These are phyloP conservation scores for Lithohypha guttulata DNA, from an alignment of 2,329 filamentous ascomycete species.

Conservation along the genomic window DNA sequence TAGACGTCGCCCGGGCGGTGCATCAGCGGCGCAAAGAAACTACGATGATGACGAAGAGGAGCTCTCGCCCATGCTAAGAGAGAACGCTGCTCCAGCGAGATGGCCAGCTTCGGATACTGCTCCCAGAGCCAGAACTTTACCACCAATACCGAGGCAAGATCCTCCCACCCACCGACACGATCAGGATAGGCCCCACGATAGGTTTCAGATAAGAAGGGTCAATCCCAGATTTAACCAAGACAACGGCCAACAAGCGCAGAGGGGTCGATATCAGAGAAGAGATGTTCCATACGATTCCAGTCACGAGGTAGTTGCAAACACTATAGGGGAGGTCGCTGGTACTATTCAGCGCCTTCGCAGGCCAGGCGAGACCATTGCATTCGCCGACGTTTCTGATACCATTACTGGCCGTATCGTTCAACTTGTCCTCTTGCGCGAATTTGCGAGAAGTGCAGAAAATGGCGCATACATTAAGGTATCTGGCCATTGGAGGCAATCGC, in stretches of 20 bases:
- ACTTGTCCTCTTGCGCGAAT: too few relatives aligned
- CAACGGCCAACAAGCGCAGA: background rate
- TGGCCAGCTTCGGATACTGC: slow-evolving; percentile 10
- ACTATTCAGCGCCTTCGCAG: too few relatives aligned
- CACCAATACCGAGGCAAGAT: slow-evolving; percentile 10
- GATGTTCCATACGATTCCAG: too few relatives aligned
- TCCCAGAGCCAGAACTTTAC: slow-evolving; percentile 19
- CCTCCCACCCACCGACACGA: background rate
- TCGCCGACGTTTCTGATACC: too few relatives aligned
- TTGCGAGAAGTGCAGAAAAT: too few relatives aligned
- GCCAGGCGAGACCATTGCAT: too few relatives aligned
- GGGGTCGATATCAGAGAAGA: background rate
- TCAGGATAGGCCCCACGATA: background rate
- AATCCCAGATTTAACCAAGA: background rate
- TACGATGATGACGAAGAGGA: slow-evolving; percentile 7
- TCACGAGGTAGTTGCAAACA: too few relatives aligned
- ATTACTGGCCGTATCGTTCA: too few relatives aligned
- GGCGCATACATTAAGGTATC: too few relatives aligned
- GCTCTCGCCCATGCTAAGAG: slow-evolving; percentile 5
- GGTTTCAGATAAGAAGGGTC: background rate
- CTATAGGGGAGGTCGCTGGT: too few relatives aligned
- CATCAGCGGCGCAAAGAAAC: slow-evolving; percentile 7
- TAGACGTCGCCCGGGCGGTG: slow-evolving; percentile 24
- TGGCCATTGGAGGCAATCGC: too few relatives aligned
- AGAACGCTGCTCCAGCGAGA: slow-evolving; percentile 5